Conservation (phyloP, 805 yeast genomes). For the Schwanniomyces vanrijiae region DNA sequence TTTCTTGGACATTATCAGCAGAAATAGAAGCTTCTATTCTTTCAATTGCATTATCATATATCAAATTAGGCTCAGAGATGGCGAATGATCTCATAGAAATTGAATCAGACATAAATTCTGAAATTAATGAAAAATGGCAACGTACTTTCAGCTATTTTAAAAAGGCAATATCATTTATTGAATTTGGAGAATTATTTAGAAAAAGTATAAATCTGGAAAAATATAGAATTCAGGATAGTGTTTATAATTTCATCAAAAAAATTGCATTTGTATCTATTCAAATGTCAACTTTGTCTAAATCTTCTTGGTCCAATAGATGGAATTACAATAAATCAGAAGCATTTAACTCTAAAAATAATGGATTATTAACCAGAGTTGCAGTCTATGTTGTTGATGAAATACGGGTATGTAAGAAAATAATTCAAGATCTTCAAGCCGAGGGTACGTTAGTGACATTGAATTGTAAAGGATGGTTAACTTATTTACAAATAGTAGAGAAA, state of each 20-base stretch:
- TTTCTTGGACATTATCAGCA: constrained; percentile 28
- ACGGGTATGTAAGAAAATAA: constrained; percentile 18
- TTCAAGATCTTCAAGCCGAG: constrained; percentile 11
- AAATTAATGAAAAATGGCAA: constrained; percentile 33
- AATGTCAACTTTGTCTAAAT: constrained; percentile 38
- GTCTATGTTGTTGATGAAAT: constrained; percentile 39
- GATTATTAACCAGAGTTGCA: constrained; percentile 46
- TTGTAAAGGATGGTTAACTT: constrained; percentile 25
- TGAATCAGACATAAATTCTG: constrained; percentile 14
- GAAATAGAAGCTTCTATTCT: constrained; percentile 29
- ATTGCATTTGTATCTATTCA: constrained; percentile 34
- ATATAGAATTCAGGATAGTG: constrained; percentile 6
- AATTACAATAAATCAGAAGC: constrained; percentile 18
- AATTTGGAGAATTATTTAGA: constrained; percentile 20
- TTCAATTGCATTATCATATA: constrained; percentile 27
- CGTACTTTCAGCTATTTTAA: constrained; percentile 33
- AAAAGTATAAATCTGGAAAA: background rate
- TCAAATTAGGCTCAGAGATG: constrained; percentile 34
- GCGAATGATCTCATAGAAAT: constrained; percentile 34
- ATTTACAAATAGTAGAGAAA: constrained; percentile 28
- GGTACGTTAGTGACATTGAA: constrained; percentile 5
- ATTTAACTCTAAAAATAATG: constrained; percentile 26
- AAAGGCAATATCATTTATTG: constrained; percentile 25
- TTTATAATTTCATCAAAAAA: constrained; percentile 18
- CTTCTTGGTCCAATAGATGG: constrained; percentile 36